A percentile compares a stretch with the other conserved stretches of the same genome.
These are phyloP conservation scores for Xylaria sp. DNA, from an alignment of 2,329 filamentous ascomycete species.

Conservation along the genomic window DNA sequence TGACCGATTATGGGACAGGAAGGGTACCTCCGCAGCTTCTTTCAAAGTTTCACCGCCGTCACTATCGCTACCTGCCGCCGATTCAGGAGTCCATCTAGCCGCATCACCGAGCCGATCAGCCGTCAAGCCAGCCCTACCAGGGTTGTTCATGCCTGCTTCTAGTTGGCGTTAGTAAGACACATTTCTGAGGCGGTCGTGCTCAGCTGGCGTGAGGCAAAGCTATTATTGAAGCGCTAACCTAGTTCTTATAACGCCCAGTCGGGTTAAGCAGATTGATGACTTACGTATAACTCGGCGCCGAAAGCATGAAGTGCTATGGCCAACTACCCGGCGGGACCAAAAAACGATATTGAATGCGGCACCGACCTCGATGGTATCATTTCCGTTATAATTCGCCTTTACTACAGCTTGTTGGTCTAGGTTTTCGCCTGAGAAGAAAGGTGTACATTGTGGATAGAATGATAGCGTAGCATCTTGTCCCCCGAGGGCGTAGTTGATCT, in stretches of 20 bases:
- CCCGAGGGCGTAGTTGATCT: conserved; percentile 57
- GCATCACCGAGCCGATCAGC: conserved; percentile 52
- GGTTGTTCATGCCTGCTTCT: conserved; percentile 55
- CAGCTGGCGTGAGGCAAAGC: conserved; percentile 54
- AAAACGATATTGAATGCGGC: conserved; percentile 61
- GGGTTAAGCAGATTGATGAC: conserved; percentile 29
- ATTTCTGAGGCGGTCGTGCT: conserved; percentile 56
- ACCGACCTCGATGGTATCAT: conserved; percentile 49
- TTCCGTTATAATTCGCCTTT: conserved; percentile 49
- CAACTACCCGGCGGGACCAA: conserved; percentile 66
- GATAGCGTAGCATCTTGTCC: conserved; percentile 46
- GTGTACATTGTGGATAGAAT: conserved; percentile 59
- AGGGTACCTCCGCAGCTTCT: background rate
- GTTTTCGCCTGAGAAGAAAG: conserved; percentile 51
- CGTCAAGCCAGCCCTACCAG: conserved; percentile 54
- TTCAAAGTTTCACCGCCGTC: conserved; percentile 6
- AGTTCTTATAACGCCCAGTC: background rate
- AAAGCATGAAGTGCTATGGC: conserved; percentile 62
- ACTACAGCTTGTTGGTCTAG: conserved; percentile 48
- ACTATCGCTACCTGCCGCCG: background rate
- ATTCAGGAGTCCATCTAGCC: conserved; percentile 31
- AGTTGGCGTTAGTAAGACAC: conserved; percentile 60
- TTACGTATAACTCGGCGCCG: conserved; percentile 61
- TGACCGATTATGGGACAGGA: background rate
- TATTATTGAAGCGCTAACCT: conserved; percentile 10